These are phyloP conservation scores for Capronia coronata DNA, from an alignment of 2,329 filamentous ascomycete genomes.

Conservation along the genomic window DNA sequence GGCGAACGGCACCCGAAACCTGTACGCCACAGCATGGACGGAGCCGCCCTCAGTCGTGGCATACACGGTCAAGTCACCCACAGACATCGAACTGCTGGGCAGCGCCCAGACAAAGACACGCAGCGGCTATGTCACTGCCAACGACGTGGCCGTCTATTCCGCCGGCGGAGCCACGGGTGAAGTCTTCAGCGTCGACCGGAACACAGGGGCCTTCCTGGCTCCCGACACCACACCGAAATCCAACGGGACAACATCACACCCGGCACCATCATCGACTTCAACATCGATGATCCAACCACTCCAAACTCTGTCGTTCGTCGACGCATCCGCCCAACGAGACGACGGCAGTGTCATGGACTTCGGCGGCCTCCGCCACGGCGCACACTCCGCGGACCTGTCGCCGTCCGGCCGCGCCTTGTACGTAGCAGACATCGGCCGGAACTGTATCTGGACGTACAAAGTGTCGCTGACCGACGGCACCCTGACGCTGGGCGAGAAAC, in stretches of 20 bases:
- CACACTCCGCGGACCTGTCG: conserved; percentile 29
- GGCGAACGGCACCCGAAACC: conserved; percentile 12
- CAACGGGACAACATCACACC: not conserved
- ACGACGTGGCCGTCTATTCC: conserved; percentile 23
- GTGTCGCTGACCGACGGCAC: conserved; percentile 12
- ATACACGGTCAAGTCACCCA: conserved; percentile 24
- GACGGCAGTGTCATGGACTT: conserved; percentile 28
- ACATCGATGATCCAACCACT: conserved; percentile 13
- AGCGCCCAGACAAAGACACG: conserved; percentile 23
- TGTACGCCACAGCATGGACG: conserved; percentile 29
- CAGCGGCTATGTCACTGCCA: conserved; percentile 27
- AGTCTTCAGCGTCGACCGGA: conserved; percentile 26
- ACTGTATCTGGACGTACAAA: conserved; percentile 28
- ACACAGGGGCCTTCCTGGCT: conserved; percentile 17
- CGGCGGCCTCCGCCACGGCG: conserved; percentile 28
- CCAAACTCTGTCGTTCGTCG: conserved; percentile 25
- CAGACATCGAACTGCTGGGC: conserved; percentile 22
- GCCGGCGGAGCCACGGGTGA: conserved; percentile 28
- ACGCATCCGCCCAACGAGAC: conserved; percentile 18
- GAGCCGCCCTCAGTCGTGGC: conserved; percentile 26
- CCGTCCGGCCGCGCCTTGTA: conserved; percentile 28
- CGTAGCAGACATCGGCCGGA: conserved; percentile 30
- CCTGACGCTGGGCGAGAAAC: conserved; percentile 23
- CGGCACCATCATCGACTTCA: not conserved
- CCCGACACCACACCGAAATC: not conserved